A percentile compares a stretch with the other conserved stretches of the same genome.
Evolutionary conservation across 2,329 filamentous ascomycete genomes (phyloP).

Genomic region (Teratosphaeria destructans): DNA sequence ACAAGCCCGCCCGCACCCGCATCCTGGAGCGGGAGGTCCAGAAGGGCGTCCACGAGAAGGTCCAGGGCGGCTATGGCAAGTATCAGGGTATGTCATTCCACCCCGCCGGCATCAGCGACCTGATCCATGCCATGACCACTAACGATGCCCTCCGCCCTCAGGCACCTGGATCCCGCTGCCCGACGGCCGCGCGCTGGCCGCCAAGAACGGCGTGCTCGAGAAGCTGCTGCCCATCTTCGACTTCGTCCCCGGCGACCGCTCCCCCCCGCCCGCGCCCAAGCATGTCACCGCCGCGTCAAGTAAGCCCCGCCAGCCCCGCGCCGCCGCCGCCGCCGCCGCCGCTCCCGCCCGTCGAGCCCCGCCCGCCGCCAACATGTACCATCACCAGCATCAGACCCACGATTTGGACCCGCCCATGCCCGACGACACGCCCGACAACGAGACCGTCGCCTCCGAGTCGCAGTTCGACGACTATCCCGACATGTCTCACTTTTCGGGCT

Average conservation of each 20-base stretch:
- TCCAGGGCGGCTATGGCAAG: conserved; percentile 96
- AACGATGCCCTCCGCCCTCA: conserved; percentile 25
- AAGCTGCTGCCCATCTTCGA: conserved; percentile 83
- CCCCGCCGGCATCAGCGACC: too few species aligned
- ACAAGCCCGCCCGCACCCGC: conserved; percentile 88
- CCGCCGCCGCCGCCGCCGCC: background rate
- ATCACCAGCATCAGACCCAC: conserved; percentile 16
- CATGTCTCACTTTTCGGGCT: conserved; percentile 50
- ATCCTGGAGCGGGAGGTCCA: conserved; percentile 96
- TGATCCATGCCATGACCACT: background rate
- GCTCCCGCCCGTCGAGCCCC: conserved; percentile 22
- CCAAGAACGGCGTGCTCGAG: conserved; percentile 76
- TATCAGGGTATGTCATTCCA: conserved; percentile 60
- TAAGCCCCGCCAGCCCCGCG: conserved; percentile 67
- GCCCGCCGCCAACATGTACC: background rate
- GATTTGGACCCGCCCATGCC: conserved; percentile 17
- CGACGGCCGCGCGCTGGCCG: conserved; percentile 69
- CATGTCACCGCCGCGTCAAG: conserved; percentile 62
- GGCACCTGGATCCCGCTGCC: conserved; percentile 93
- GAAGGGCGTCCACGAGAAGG: conserved; percentile 92
- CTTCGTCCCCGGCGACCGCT: conserved; percentile 71
- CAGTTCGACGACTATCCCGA: conserved; percentile 77
- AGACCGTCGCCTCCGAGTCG: conserved; percentile 72
- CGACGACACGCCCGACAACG: conserved; percentile 73
- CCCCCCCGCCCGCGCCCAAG: conserved; percentile 85